Evolutionary conservation across 2,329 filamentous ascomycete species (phyloP).

Genomic region (Macroventuria anomochaeta): DNA sequence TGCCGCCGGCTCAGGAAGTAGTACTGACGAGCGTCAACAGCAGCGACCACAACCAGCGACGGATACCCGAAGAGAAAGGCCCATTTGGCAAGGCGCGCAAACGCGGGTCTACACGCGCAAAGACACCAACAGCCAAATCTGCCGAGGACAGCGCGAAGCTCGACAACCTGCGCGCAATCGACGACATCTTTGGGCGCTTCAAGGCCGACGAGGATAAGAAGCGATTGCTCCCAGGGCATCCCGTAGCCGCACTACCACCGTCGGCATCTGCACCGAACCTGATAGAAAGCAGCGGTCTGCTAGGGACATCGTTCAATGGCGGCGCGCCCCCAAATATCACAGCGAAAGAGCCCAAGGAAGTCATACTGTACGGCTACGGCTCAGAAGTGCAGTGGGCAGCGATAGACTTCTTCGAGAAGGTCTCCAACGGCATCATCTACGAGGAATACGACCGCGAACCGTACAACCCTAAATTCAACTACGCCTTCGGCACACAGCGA

Average conservation of each 20-base stretch:
- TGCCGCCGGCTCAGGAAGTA: background rate
- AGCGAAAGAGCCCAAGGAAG: constrained; percentile 70
- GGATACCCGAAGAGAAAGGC: constrained; percentile 65
- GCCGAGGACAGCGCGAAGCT: constrained; percentile 60
- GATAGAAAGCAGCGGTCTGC: constrained; percentile 35
- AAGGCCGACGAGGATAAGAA: constrained; percentile 42
- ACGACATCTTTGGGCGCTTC: constrained; percentile 54
- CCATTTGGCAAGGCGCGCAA: constrained; percentile 64
- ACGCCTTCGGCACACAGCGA: constrained; percentile 72
- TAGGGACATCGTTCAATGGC: constrained; percentile 36
- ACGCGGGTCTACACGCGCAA: constrained; percentile 57
- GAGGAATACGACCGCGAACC: constrained; percentile 92
- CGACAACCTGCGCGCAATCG: constrained; percentile 55
- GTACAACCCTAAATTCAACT: constrained; percentile 74
- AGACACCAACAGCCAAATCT: constrained; percentile 65
- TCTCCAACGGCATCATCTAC: constrained; percentile 80
- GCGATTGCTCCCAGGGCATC: constrained; percentile 32
- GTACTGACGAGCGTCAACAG: constrained; percentile 19
- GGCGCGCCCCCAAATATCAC: constrained; percentile 46
- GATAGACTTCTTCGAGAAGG: constrained; percentile 84
- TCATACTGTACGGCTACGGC: constrained; percentile 84
- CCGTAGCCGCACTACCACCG: constrained; percentile 31
- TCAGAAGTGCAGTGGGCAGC: constrained; percentile 77
- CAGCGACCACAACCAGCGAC: constrained; percentile 56
- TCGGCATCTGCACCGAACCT: constrained; percentile 45